These are phyloP conservation scores for Colletotrichum karsti DNA, from an alignment of 2,329 filamentous ascomycete genomes.

Conservation along the genomic window DNA sequence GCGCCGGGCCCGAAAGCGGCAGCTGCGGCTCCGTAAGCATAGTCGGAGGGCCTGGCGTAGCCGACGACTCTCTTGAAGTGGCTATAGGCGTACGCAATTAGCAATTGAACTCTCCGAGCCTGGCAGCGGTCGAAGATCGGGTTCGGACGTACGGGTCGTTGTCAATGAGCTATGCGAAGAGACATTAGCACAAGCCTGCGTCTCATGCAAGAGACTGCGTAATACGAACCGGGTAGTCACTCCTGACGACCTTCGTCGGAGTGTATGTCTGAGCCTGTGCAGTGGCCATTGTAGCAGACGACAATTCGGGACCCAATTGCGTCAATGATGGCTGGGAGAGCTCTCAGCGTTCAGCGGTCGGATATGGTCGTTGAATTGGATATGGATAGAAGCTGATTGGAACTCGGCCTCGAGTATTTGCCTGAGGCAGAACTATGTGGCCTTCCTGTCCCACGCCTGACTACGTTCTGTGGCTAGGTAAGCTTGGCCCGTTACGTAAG, in stretches of 20 bases:
- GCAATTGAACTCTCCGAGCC: not conserved
- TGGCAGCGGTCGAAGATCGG: not conserved
- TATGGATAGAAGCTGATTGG: conserved; percentile 7
- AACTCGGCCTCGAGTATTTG: not conserved
- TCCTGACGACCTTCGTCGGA: conserved; percentile 77
- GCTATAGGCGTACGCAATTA: conserved; percentile 52
- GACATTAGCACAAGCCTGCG: conserved; percentile 31
- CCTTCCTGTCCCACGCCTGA: not conserved
- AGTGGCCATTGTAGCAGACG: conserved; percentile 27
- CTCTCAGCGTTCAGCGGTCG: not conserved
- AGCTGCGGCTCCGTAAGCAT: conserved; percentile 73
- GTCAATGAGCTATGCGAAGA: conserved; percentile 84
- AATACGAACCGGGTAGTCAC: conserved; percentile 84
- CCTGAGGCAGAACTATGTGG: conserved; percentile 4
- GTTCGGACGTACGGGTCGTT: conserved; percentile 73
- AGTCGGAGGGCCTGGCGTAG: conserved; percentile 90
- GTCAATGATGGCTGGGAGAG: not conserved
- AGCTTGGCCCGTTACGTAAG: too few species aligned
- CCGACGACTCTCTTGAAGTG: conserved; percentile 90
- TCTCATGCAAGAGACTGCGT: not conserved
- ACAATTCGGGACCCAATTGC: conserved; percentile 18
- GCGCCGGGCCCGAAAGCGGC: conserved; percentile 77
- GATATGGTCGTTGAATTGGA: not conserved
- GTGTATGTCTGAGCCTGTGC: conserved; percentile 59
- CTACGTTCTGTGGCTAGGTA: not conserved